Percentiles rank a stretch among this genome's conserved stretches.
phyloP scores from a whole-genome alignment of 805 yeast genomes.

The Candida nonsorbophila region DNA sequence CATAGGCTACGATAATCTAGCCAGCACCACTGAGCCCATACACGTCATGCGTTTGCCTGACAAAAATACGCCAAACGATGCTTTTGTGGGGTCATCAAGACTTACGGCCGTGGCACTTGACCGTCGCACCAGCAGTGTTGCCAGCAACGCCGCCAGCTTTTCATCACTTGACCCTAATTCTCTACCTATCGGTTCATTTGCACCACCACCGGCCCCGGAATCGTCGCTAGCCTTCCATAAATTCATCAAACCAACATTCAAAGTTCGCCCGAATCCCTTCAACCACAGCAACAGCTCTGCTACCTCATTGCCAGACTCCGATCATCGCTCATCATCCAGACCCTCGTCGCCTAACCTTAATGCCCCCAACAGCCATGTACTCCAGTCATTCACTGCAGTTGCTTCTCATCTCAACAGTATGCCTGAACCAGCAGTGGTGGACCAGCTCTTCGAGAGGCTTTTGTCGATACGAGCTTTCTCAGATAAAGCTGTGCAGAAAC shows the following conservation, averaged over 20 bases:
- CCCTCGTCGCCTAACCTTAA: no score
- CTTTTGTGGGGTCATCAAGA: constrained; percentile 3
- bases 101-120: constrained; percentile 1
- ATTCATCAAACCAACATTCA: no score
- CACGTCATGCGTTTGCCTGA: constrained; percentile 24
- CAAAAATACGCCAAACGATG: background rate
- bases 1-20: constrained; percentile 26
- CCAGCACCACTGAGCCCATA: constrained; percentile 21
- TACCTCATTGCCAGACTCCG: no score
- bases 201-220: no score
- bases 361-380: constrained; percentile 17
- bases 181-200: no score
- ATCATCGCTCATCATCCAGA: no score
- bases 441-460: constrained; percentile 33
- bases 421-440: constrained; percentile 32
- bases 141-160: constrained; percentile 7
- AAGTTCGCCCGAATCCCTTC: constrained; percentile 2
- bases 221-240: no score
- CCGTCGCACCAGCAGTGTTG: constrained; percentile 5
- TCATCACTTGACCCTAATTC: constrained; percentile 9
- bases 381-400: constrained; percentile 30
- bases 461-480: constrained; percentile 33
- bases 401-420: constrained; percentile 26
- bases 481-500: constrained; percentile 24
- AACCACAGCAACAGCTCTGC: constrained; percentile 2